Percentiles rank a stretch among this genome's conserved stretches.
Evolutionary conservation across 169 alveolate genomes (phyloP).

Genomic region (Plasmodium coatneyi): DNA sequence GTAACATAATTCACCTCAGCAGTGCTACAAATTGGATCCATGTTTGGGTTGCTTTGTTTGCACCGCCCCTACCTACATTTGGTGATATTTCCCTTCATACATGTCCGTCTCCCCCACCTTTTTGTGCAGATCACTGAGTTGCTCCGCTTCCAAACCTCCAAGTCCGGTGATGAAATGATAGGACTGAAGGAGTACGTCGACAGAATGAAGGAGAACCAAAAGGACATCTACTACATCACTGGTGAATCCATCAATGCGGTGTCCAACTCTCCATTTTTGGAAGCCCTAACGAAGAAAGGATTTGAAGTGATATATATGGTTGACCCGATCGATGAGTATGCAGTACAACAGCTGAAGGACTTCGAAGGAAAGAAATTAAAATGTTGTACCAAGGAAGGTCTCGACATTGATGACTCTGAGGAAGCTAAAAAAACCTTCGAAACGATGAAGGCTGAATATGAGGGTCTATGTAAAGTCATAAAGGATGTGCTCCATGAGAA

Average conservation of each 20-base stretch:
- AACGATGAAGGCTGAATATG: conserved; percentile 96
- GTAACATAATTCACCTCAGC: neutral
- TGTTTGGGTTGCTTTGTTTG: neutral
- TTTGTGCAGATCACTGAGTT: conserved; percentile 94
- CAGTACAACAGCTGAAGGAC: conserved; percentile 97
- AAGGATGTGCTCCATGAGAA: conserved; percentile 99
- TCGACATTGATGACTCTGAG: conserved; percentile 94
- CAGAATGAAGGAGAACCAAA: conserved; percentile 99
- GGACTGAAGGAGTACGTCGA: conserved; percentile 98
- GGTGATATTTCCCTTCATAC: neutral
- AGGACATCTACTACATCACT: conserved; percentile 98
- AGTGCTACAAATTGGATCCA: too few relatives aligned
- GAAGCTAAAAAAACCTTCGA: conserved; percentile 98
- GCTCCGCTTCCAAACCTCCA: conserved; percentile 97
- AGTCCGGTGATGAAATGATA: conserved; percentile 98
- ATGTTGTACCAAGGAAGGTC: conserved; percentile 98
- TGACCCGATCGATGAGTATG: conserved; percentile 99
- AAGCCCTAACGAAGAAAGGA: conserved; percentile 96
- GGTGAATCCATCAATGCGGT: conserved; percentile 98
- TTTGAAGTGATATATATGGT: conserved; percentile 98
- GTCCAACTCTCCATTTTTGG: conserved; percentile 98
- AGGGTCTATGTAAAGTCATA: conserved; percentile 97
- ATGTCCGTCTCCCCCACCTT: neutral
- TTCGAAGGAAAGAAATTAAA: conserved; percentile 98
- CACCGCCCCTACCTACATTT: neutral